Evolutionary conservation across 768 basidiomycete genomes (phyloP).

Genomic region (Collybiopsis luxurians): DNA sequence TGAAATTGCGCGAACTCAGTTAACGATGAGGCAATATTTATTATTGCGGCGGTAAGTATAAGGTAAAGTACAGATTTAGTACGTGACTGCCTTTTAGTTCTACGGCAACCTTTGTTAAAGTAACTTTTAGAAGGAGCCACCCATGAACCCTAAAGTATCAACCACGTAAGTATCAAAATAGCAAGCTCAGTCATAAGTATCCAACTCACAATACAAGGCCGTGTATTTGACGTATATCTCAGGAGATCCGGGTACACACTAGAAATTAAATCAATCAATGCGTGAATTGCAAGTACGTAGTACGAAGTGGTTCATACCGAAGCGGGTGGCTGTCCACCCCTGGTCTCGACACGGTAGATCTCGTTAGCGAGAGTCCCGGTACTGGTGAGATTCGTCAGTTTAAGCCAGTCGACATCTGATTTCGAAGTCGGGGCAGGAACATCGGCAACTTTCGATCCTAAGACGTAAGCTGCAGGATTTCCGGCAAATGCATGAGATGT

Average conservation of each 20-base stretch:
- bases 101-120: too few relatives aligned
- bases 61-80: too few relatives aligned
- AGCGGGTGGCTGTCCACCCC: constrained; percentile 52
- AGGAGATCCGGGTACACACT: constrained; percentile 9
- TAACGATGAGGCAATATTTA: too few relatives aligned
- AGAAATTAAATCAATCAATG: not conserved
- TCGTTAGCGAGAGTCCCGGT: constrained; percentile 47
- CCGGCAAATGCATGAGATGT: constrained; percentile 37
- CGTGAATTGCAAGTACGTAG: not conserved
- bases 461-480: constrained; percentile 43
- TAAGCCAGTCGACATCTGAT: constrained; percentile 55
- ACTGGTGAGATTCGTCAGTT: constrained; percentile 31
- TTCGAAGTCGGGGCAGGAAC: constrained; percentile 38
- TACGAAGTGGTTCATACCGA: constrained; percentile 30
- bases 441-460: constrained; percentile 40
- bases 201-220: constrained; percentile 10
- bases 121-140: constrained; percentile 1
- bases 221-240: constrained; percentile 8
- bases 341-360: constrained; percentile 52
- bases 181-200: too few relatives aligned
- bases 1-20: too few relatives aligned
- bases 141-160: constrained; percentile 8
- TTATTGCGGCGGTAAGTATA: too few relatives aligned
- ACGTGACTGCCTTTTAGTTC: too few relatives aligned
- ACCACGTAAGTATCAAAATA: too few relatives aligned